Conservation (phyloP, 2,329 filamentous ascomycete species). For the Alternaria rosae region DNA sequence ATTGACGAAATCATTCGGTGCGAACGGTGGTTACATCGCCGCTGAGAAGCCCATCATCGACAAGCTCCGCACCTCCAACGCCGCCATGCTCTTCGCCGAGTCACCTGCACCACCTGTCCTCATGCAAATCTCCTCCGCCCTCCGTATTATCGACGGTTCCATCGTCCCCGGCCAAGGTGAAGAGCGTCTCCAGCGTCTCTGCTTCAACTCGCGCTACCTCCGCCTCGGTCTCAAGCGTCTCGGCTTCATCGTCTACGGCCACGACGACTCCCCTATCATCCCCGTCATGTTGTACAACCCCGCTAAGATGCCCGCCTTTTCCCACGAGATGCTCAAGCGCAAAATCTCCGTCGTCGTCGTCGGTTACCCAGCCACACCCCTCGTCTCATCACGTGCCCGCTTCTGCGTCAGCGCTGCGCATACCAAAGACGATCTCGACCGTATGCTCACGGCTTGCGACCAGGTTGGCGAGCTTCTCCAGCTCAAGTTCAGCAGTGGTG, state of each 20-base stretch:
- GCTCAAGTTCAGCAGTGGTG: slow-evolving; percentile 95
- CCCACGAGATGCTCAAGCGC: slow-evolving; percentile 96
- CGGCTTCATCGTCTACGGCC: slow-evolving; percentile 94
- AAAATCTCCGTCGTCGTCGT: slow-evolving; percentile 98
- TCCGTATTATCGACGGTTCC: slow-evolving; percentile 89
- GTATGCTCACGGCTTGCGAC: slow-evolving; percentile 86
- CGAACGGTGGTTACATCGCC: slow-evolving; percentile 94
- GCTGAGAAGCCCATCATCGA: slow-evolving; percentile 90
- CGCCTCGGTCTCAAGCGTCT: slow-evolving; percentile 95
- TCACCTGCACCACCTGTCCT: slow-evolving; percentile 86
- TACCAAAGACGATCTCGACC: slow-evolving; percentile 97
- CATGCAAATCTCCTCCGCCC: slow-evolving; percentile 85
- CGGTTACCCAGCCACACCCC: slow-evolving; percentile 92
- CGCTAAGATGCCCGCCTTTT: slow-evolving; percentile 98
- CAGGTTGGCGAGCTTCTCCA: slow-evolving; percentile 91
- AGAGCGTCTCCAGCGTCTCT: slow-evolving; percentile 92
- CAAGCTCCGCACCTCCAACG: slow-evolving; percentile 85
- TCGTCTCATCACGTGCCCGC: slow-evolving; percentile 91
- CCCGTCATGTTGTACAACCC: slow-evolving; percentile 95
- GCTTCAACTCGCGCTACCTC: slow-evolving; percentile 99
- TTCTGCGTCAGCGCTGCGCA: slow-evolving; percentile 97
- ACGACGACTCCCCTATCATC: slow-evolving; percentile 97
- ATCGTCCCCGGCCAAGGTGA: slow-evolving; percentile 89
- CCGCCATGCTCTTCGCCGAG: slow-evolving; percentile 86
- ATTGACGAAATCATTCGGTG: slow-evolving; percentile 96